Evolutionary conservation across 1,284 basidiomycete species (phyloP), one percentile per base, ranked within the genome.

Genomic region (Phellopilus nigrolimitatus): DNA sequence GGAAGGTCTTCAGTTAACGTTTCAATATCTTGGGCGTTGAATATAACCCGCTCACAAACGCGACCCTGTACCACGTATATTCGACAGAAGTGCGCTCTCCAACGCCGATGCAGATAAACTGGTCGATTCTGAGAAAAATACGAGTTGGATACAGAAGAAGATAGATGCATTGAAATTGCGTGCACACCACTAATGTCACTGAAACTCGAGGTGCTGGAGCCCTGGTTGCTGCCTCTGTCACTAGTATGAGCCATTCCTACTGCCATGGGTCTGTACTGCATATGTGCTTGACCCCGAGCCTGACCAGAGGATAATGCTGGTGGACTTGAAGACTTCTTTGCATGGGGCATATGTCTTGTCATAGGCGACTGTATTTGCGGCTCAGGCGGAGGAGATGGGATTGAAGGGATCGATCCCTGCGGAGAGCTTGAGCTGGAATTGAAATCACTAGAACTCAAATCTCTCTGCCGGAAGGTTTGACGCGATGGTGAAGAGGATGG

Each of bases 101-200:
- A 91, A 61, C 4, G 82, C 84, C 44, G 85, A 88, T 3, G 78
- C 75, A 19, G 85, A 87, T 44, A 91, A 64, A 63, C 82, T 85
- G 9, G 55, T 56, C 25, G 79, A 78, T 60, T 86, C 82, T 86
- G 54, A 19, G 30, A 24, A 44, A 30, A 13, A 41, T 4, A 19
- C n/a, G 15, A 47, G 9, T 39, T 37, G 21, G 33, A 44, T 19
- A 46, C 6, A 22, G 28, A 10, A 22, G n/a, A 45, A 37, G 27
- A 27, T 45, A 19, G 48, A 44, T 49, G 39, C 30, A 42, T 37
- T 48, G 22, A 40, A 34, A 55, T 13, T 9, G 21, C 25, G 25
- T 22, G 66, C 77, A 61, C 60, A 88, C 88, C 88, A 60, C 88
- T 91, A 37, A 90, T 61, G 62, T 91, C 88, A 61, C 87, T 89